A percentile compares a stretch with the other conserved stretches of the same genome.
Evolutionary conservation across 306 rosid species (phyloP).

Genomic region (Gillenia trifoliata): DNA sequence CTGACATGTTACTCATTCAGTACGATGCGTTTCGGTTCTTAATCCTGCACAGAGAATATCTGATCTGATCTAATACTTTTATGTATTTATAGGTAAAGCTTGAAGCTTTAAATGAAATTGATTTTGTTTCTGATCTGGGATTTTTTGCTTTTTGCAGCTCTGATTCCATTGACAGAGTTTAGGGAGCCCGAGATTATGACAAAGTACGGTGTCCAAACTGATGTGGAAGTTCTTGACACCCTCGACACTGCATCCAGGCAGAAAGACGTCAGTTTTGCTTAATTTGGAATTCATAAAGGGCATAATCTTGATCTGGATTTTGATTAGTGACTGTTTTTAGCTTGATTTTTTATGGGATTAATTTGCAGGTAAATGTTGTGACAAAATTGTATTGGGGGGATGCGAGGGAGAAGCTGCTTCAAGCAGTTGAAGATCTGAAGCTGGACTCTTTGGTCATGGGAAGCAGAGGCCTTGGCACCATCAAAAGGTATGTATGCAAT

Average conservation of each 20-base stretch:
- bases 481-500: constrained; percentile 47
- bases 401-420: constrained; percentile 80
- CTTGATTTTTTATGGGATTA: neutral
- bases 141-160: constrained; percentile 37
- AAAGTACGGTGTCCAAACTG: constrained; percentile 44
- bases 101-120: neutral
- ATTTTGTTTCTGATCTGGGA: constrained; percentile 5
- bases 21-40: neutral
- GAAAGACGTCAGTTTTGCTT: constrained; percentile 48
- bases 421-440: constrained; percentile 72
- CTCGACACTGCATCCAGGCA: constrained; percentile 65
- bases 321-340: neutral
- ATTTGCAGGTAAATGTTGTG: constrained; percentile 40
- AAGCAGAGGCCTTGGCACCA: constrained; percentile 77
- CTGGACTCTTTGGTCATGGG: constrained; percentile 82
- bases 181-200: constrained; percentile 47
- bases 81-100: neutral
- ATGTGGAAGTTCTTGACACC: constrained; percentile 65
- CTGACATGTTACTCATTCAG: neutral
- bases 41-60: neutral
- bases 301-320: neutral
- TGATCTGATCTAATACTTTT: neutral
- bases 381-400: constrained; percentile 90
- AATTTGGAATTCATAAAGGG: no score
- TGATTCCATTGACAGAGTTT: constrained; percentile 66